Percentiles rank a stretch among this genome's conserved stretches.
Evolutionary conservation across 2,329 filamentous ascomycete genomes (phyloP).

Genomic region (Penicillium crustosum): DNA sequence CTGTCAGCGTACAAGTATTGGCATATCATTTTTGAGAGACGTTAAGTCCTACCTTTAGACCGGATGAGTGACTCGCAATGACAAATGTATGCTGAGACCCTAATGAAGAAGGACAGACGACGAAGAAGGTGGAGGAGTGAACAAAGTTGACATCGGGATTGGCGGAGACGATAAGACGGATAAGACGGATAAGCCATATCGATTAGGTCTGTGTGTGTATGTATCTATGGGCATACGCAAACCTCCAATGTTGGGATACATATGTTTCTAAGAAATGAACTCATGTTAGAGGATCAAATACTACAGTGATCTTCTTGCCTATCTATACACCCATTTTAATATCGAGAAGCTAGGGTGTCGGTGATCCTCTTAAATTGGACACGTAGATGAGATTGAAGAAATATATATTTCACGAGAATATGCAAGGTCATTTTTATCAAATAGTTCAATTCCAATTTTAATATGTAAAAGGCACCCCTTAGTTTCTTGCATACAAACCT

Average conservation of each 20-base stretch:
- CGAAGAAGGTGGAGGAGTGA: neutral
- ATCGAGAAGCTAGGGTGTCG: neutral
- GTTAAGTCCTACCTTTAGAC: neutral
- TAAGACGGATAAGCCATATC: neutral
- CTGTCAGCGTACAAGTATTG: slow-evolving; percentile 7
- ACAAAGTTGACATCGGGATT: neutral
- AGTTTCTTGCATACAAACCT: too few species aligned
- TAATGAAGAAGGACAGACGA: neutral
- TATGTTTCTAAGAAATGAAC: neutral
- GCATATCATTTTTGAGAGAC: neutral
- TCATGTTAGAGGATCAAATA: neutral
- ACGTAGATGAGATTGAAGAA: neutral
- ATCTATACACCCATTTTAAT: neutral
- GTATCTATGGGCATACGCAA: neutral
- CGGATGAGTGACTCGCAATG: neutral
- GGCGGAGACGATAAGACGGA: slow-evolving; percentile 1
- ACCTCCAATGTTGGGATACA: neutral
- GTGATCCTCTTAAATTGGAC: neutral
- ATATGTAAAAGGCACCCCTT: too few species aligned
- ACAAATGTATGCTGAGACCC: neutral
- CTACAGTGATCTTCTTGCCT: neutral
- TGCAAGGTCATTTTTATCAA: too few species aligned
- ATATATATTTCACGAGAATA: neutral
- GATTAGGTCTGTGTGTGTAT: neutral
- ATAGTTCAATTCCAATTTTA: too few species aligned